Percentiles rank a stretch among this genome's conserved stretches.
phyloP scores from a whole-genome alignment of 495 filamentous ascomycete genomes.

The Zalerion maritima region DNA sequence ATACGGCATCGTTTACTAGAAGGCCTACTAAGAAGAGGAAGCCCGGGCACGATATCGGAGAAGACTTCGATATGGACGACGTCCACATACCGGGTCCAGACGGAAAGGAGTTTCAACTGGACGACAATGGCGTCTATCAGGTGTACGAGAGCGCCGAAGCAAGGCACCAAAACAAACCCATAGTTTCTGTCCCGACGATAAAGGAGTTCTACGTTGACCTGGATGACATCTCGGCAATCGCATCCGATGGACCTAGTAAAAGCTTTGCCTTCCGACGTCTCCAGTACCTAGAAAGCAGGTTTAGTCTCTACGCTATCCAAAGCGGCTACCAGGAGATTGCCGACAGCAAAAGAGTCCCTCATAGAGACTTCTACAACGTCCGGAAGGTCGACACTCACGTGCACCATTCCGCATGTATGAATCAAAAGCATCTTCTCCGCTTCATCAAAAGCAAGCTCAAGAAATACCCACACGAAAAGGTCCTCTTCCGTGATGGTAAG shows the following conservation, averaged over 20 bases:
- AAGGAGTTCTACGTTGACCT: constrained; percentile 91
- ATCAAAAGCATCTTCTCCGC: constrained; percentile 92
- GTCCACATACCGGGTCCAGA: constrained; percentile 55
- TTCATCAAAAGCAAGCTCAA: constrained; percentile 99
- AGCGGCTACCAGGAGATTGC: constrained; percentile 97
- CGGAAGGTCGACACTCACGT: constrained; percentile 98
- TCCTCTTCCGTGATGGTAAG: constrained; percentile 85
- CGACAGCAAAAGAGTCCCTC: constrained; percentile 92
- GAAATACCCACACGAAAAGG: constrained; percentile 85
- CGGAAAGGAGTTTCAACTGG: constrained; percentile 60
- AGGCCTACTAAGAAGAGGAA: constrained; percentile 50
- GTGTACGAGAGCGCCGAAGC: constrained; percentile 59
- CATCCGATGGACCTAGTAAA: constrained; percentile 89
- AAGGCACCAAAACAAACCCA: constrained; percentile 45
- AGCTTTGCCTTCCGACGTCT: constrained; percentile 90
- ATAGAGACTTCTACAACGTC: constrained; percentile 98
- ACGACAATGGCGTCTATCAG: constrained; percentile 78
- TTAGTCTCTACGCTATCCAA: constrained; percentile 78
- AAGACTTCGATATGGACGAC: constrained; percentile 76
- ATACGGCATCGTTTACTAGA: constrained; percentile 11
- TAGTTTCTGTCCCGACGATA: constrained; percentile 71
- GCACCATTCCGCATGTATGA: constrained; percentile 98
- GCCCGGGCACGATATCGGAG: constrained; percentile 78
- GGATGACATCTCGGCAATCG: constrained; percentile 69
- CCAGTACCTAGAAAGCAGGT: constrained; percentile 91